Conservation (phyloP, 805 yeast species). For the Ogataea pini region DNA sequence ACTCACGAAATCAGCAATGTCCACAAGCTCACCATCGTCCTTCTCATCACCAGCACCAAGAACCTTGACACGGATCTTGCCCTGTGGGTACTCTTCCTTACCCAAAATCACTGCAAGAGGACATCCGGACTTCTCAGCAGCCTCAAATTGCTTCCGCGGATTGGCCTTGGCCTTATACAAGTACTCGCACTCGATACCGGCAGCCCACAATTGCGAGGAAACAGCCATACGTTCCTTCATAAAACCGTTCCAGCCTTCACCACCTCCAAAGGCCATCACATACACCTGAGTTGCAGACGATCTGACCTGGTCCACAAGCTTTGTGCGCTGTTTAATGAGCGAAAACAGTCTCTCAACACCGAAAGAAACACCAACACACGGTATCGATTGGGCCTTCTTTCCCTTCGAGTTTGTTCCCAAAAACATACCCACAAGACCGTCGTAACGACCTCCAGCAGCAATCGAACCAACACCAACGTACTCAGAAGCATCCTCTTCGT, state of each 20-base stretch:
- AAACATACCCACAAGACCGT: slow-evolving; percentile 95
- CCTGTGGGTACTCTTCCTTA: slow-evolving; percentile 85
- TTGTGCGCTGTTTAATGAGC: slow-evolving; percentile 74
- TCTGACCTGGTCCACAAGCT: slow-evolving; percentile 62
- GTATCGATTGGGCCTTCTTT: slow-evolving; percentile 69
- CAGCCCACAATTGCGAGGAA: slow-evolving; percentile 80
- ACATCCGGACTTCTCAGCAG: slow-evolving; percentile 94
- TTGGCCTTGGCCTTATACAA: slow-evolving; percentile 92
- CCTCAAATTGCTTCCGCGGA: slow-evolving; percentile 94
- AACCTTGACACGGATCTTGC: slow-evolving; percentile 80
- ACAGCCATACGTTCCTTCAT: slow-evolving; percentile 88
- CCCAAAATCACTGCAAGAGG: slow-evolving; percentile 91
- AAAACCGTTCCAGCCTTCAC: slow-evolving; percentile 93
- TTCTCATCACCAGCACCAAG: slow-evolving; percentile 81
- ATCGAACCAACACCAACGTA: slow-evolving; percentile 98
- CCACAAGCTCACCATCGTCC: slow-evolving; percentile 81
- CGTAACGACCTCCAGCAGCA: slow-evolving; percentile 99
- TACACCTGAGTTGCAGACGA: slow-evolving; percentile 90
- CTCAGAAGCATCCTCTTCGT: slow-evolving; percentile 90
- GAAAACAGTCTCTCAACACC: slow-evolving; percentile 97
- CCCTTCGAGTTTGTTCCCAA: slow-evolving; percentile 75
- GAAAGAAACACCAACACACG: slow-evolving; percentile 96
- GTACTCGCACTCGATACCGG: slow-evolving; percentile 88
- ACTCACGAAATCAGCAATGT: slow-evolving; percentile 57
- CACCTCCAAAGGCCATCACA: slow-evolving; percentile 98